Conservation (phyloP, 768 basidiomycete species). For the Scleroderma bovista region DNA sequence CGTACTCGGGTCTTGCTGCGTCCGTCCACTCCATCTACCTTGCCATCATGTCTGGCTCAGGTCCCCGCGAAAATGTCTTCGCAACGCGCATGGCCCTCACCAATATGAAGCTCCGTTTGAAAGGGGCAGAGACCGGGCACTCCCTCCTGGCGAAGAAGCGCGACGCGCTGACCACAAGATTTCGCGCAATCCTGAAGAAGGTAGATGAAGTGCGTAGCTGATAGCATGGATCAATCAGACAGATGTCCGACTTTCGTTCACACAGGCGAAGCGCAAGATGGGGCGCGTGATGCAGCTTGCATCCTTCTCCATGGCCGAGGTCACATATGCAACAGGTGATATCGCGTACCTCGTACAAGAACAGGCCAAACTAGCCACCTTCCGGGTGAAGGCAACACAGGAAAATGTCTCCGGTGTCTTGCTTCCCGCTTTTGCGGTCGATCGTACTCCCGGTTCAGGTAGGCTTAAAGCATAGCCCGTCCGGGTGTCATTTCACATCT, state of each 20-base stretch:
- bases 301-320: slow-evolving; percentile 98
- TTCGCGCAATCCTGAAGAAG: slow-evolving; percentile 89
- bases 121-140: slow-evolving; percentile 92
- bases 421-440: slow-evolving; percentile 90
- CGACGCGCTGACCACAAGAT: slow-evolving; percentile 92
- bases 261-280: slow-evolving; percentile 97
- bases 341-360: slow-evolving; percentile 98
- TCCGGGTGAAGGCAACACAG: slow-evolving; percentile 90
- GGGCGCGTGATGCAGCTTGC: slow-evolving; percentile 98
- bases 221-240: neutral
- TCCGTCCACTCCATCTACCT: neutral
- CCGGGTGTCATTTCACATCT: neutral
- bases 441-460: slow-evolving; percentile 83
- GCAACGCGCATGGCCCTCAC: slow-evolving; percentile 97
- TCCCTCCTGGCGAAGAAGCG: slow-evolving; percentile 96
- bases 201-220: slow-evolving; percentile 85
- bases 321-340: slow-evolving; percentile 96
- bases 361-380: slow-evolving; percentile 84
- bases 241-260: slow-evolving; percentile 16
- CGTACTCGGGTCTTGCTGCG: no score
- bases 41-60: slow-evolving; percentile 77
- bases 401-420: slow-evolving; percentile 99
- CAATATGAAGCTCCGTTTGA: slow-evolving; percentile 84
- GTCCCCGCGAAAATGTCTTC: slow-evolving; percentile 88
- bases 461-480: slow-evolving; percentile 11